Conservation (phyloP, 2,329 filamentous ascomycete genomes). For the Beauveria australis region DNA sequence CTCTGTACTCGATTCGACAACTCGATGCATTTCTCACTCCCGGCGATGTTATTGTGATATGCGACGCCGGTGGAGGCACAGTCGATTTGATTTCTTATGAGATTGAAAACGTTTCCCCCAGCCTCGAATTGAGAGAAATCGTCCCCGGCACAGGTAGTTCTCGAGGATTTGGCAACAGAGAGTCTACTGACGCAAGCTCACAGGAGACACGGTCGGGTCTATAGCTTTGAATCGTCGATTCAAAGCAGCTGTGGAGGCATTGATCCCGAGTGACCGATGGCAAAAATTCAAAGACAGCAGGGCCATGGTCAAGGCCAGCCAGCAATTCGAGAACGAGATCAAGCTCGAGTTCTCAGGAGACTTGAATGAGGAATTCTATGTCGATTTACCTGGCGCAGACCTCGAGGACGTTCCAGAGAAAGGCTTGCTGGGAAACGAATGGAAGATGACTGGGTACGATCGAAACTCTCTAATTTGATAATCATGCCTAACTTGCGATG, state of each 20-base stretch:
- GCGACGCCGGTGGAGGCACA: slow-evolving; percentile 21
- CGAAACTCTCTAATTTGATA: background rate
- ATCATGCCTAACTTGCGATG: background rate
- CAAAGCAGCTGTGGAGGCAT: slow-evolving; percentile 11
- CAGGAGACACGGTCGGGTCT: slow-evolving; percentile 19
- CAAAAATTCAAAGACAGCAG: slow-evolving; percentile 4
- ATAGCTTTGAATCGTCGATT: slow-evolving; percentile 18
- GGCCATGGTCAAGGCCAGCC: slow-evolving; percentile 11
- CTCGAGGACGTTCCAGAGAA: slow-evolving; percentile 14
- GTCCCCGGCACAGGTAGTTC: slow-evolving; percentile 17
- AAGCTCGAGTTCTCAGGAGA: slow-evolving; percentile 15
- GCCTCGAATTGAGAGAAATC: slow-evolving; percentile 16
- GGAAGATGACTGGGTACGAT: slow-evolving; percentile 16
- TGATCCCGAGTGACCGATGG: slow-evolving; percentile 15
- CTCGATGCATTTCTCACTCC: slow-evolving; percentile 4
- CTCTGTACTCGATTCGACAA: slow-evolving; percentile 12
- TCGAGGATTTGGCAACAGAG: background rate
- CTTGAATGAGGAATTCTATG: slow-evolving; percentile 10
- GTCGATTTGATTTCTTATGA: slow-evolving; percentile 26
- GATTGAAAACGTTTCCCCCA: slow-evolving; percentile 17
- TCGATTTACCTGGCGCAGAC: slow-evolving; percentile 16
- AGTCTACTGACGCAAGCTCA: background rate
- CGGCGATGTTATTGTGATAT: slow-evolving; percentile 17
- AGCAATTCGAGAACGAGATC: slow-evolving; percentile 15
- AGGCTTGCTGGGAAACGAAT: slow-evolving; percentile 11